Base-by-base conservation (phyloP, 306 rosid species). In the Arachis hypogaea region DNA sequence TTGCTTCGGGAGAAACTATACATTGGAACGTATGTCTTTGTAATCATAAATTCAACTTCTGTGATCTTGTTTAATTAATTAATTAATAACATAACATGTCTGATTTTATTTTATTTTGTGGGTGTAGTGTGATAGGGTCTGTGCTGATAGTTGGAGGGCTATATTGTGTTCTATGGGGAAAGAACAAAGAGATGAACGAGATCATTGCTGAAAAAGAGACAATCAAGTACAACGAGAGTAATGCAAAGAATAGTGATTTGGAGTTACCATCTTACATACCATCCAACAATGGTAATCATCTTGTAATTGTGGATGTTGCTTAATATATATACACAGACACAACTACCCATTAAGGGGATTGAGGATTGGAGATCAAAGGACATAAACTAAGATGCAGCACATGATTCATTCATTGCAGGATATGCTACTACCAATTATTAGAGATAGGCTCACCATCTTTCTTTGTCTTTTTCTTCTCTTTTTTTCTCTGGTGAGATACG, bases 131-230 rank as follows among this genome's bases (percentile, higher is more conserved):
- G 1, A 1, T 87, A 7, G 98, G 97, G 16, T 87, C 97, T 0
- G 0, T 82, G 7, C 63, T 87, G 11, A 90, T 93, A 22, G 82
- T 93, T 4, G 7, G 14, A 52, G 97, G 97, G 58, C 96, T 93
- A 1, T 93, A 89, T 70, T 51, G 84, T 71, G 96, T 90, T 69
- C 71, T 90, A 1, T 93, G 98, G 96, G 97, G 97, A 10, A 93
- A 93, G 83, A 82, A 73, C 33, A 84, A 69, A 68, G 98, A 86
- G 89, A 63, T 66, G 73, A 69, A 54, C 9, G 12, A 18, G 41
- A 36, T 56, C 36, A 83, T 79, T 1, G 50, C 1, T 2, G 7
- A 0, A 49, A 57, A 69, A 40, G 58, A 33, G 12, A 9, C 14
- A 0, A 9, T 40, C 4, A 61, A n/a, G 64, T 74, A 68, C 3